Evolutionary conservation across 768 basidiomycete species (phyloP), one percentile per base, ranked within the genome.

Genomic region (Xerocomus spinulosus): DNA sequence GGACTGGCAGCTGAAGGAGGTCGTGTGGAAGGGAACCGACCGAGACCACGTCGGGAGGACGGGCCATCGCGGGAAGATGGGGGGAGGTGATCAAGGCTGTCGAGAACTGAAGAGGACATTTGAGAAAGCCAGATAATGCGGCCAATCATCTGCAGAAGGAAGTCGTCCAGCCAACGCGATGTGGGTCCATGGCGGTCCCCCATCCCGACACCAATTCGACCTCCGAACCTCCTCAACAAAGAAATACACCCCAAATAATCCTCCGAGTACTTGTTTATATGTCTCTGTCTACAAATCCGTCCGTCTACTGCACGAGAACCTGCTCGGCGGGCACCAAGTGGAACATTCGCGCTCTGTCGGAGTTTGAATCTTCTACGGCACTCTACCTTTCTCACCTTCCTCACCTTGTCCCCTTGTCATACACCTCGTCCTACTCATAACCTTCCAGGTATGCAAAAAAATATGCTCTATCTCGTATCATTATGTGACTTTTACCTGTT

Each of bases 1-100:
- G 79, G 15, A 66, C 59, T 28, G 77, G 78, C 20, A 79, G 69
- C 1, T 60, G 51, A 21, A 55, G 42, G 23, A 56, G 34, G 30
- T 57, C 61, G 13, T 48, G 46, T 17, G 50, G 48, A 25, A 39
- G 41, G 23, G 57, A 34, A 48, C 15, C 14, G 37, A 34, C 42
- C 4, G 43, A 39, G 18, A 45, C 37, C 14, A 23, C 17, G 21
- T 26, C 42, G 2, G 4, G 20, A 20, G 34, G 40, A 20, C 20
- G 30, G 1, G 42, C 44, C 45, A 61, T 54, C 48, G 52, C 29
- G 38, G 39, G 49, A 39, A 32, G 56, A 8, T 32, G 53, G 24
- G 25, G 29, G 36, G 12, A 30, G 32, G 10, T 15, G 24, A 21
- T 38, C 30, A 30, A 43, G 43, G n/a, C n/a, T 32, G 33, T 17